Conservation (phyloP, 2,329 filamentous ascomycete genomes). For the Chaetoscypha palmicola region DNA sequence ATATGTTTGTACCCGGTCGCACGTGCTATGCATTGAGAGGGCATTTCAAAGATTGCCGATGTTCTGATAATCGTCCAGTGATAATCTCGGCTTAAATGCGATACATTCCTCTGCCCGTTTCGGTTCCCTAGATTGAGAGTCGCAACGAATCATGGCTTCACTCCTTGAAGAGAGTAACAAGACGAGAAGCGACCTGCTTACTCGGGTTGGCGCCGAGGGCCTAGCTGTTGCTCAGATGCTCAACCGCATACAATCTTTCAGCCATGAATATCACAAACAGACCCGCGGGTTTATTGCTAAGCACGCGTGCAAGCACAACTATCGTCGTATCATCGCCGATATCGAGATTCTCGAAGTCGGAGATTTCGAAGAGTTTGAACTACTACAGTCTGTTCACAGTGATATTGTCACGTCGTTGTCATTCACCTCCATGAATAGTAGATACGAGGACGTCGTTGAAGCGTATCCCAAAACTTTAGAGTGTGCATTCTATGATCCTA, state of each 20-base stretch:
- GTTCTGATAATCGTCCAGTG: too few relatives aligned
- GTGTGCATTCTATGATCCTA: slow-evolving; percentile 31
- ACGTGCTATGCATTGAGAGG: too few relatives aligned
- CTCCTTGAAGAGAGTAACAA: too few relatives aligned
- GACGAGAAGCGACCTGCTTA: too few relatives aligned
- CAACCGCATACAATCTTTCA: neutral
- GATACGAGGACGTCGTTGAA: slow-evolving; percentile 7
- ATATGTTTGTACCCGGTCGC: too few relatives aligned
- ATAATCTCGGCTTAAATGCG: too few relatives aligned
- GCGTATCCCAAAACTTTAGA: slow-evolving; percentile 30
- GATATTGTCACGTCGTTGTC: neutral
- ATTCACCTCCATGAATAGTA: slow-evolving; percentile 7
- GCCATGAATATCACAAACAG: neutral
- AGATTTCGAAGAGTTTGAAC: neutral
- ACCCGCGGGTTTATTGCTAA: neutral
- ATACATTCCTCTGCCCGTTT: too few relatives aligned
- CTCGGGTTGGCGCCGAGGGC: too few relatives aligned
- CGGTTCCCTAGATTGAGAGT: too few relatives aligned
- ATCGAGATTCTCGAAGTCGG: neutral
- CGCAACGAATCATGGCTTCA: too few relatives aligned
- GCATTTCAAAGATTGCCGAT: too few relatives aligned
- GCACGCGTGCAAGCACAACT: neutral
- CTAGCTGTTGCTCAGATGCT: too few relatives aligned
- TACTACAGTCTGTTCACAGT: neutral
- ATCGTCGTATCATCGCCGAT: neutral